Base-by-base conservation (phyloP, 768 basidiomycete species). In the Termitomyces sp. region DNA sequence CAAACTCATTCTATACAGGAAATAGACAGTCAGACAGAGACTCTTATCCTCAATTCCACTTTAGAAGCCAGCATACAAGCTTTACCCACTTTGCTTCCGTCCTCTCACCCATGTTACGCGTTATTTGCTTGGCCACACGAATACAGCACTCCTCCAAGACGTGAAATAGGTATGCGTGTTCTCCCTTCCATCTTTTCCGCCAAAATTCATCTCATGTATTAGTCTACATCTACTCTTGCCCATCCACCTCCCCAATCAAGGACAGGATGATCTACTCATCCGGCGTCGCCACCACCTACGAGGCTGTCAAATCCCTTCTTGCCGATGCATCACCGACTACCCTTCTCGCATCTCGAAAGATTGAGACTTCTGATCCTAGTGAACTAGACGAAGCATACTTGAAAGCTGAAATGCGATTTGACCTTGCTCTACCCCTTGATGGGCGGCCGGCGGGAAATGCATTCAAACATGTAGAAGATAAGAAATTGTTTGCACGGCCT, bases 151-250 rank as follows among this genome's bases (percentile, higher is more conserved):
- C 65, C 74, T n/a, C 65, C 73, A 1, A 73, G 71, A 30, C 79
- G 84, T 28, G 79, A 88, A 54, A 79, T 90, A 55, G 72, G 90
- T 91, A 53, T 59, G 81, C 64, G 2, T 4, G 12, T 26, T 11
- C 32, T 1, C 12, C 10, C 5, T 42, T 17, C 11, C n/a, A 12
- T 9, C 26, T 15, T 42, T 55, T 28, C 7, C 34, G 4, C 26
- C 89, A 54, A 28, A 28, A 1, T 28, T 59, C 82, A 35, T 34
- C 40, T 32, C 19, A 41, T 42, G 40, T 35, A n/a, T 6, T 5
- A 93, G 88, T 90, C 48, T 94, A 93, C 70, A 89, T 97, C 54
- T 98, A 98, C 70, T 89, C 88, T 19, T 98, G 95, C 67, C 95
- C 95, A 0, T 79, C 85, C 3, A 64, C 70, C 14, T 91, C 89